A percentile compares a stretch with the other conserved stretches of the same genome.
phyloP scores from a whole-genome alignment of 2,329 filamentous ascomycete species.

The Botrytis deweyae region DNA sequence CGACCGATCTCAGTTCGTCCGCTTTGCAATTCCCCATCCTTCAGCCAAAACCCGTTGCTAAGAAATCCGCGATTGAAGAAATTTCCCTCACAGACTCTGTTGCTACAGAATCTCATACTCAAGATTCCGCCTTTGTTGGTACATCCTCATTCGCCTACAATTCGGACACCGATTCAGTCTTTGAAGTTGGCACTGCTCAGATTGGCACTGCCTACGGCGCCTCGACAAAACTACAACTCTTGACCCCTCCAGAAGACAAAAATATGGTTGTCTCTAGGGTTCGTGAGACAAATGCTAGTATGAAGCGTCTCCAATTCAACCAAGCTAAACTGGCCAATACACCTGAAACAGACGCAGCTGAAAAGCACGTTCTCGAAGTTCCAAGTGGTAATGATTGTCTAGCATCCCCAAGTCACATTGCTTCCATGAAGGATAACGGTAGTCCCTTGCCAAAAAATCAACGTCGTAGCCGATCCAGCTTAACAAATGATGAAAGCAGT shows the following conservation, averaged over 20 bases:
- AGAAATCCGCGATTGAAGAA: background rate
- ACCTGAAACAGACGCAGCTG: too few relatives aligned
- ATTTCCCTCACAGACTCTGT: background rate
- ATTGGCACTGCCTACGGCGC: background rate
- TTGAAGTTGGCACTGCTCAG: background rate
- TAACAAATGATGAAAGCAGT: background rate
- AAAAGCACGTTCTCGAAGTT: background rate
- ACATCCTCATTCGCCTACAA: background rate
- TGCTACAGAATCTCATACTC: background rate
- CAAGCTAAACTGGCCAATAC: background rate
- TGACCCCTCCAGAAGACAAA: background rate
- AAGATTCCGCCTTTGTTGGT: background rate
- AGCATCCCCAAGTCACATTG: background rate
- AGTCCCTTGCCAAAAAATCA: background rate
- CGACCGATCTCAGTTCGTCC: constrained; percentile 12
- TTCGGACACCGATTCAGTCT: background rate
- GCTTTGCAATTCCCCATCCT: constrained; percentile 2
- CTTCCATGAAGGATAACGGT: background rate
- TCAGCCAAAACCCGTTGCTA: background rate
- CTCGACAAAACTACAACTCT: background rate
- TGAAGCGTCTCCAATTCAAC: background rate
- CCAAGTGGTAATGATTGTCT: background rate
- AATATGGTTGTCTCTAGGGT: background rate
- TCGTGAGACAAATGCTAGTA: background rate
- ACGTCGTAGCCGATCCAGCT: background rate